phyloP scores from a whole-genome alignment of 805 yeast genomes.

The Saturnispora silvae region DNA sequence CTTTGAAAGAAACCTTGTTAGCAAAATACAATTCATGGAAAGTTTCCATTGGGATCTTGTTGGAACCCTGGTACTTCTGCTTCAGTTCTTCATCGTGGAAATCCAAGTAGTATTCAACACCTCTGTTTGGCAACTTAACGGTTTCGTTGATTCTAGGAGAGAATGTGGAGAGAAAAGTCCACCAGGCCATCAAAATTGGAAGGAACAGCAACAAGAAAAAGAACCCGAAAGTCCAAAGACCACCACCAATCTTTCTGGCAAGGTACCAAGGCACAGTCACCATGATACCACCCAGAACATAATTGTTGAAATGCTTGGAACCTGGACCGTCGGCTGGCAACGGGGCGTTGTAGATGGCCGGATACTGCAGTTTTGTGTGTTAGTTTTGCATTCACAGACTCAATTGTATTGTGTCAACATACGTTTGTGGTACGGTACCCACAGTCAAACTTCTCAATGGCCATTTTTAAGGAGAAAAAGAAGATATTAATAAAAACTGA shows the following conservation, averaged over 20 bases:
- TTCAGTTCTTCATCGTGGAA: slow-evolving; percentile 67
- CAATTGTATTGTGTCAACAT: slow-evolving; percentile 15
- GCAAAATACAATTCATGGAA: slow-evolving; percentile 83
- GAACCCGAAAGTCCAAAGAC: slow-evolving; percentile 56
- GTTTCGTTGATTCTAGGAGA: slow-evolving; percentile 77
- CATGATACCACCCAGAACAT: slow-evolving; percentile 37
- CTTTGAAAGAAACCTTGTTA: slow-evolving; percentile 76
- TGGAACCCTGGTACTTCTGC: slow-evolving; percentile 56
- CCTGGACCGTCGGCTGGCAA: slow-evolving; percentile 91
- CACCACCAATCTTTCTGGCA: slow-evolving; percentile 57
- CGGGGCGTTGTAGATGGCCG: slow-evolving; percentile 77
- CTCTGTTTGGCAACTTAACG: slow-evolving; percentile 63
- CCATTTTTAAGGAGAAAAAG: slow-evolving; percentile 3
- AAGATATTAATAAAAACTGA: too few relatives aligned
- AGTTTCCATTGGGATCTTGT: slow-evolving; percentile 84
- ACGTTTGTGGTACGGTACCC: slow-evolving; percentile 44
- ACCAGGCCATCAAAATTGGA: slow-evolving; percentile 72
- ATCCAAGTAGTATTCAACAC: slow-evolving; percentile 69
- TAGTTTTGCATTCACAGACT: background rate
- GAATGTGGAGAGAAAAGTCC: slow-evolving; percentile 68
- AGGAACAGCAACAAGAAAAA: slow-evolving; percentile 43
- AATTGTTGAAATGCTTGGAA: slow-evolving; percentile 62
- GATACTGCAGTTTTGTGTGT: slow-evolving; percentile 28
- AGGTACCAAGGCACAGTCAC: slow-evolving; percentile 51
- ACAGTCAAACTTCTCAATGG: slow-evolving; percentile 23